Percentiles rank a stretch among this genome's conserved stretches.
These are phyloP conservation scores for Paramecium bursaria DNA, from an alignment of 73 alveolate genomes.

Conservation along the genomic window DNA sequence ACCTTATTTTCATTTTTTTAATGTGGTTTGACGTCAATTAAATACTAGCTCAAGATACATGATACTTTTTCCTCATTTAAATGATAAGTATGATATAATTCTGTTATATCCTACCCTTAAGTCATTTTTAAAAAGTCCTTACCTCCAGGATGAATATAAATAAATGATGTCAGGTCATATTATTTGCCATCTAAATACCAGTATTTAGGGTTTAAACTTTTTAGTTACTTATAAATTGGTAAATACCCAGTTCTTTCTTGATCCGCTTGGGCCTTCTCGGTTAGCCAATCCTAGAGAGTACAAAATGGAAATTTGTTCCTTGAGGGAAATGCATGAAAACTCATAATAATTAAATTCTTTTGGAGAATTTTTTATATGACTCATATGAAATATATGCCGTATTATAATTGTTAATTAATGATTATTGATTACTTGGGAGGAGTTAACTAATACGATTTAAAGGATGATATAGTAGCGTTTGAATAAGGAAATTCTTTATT, in stretches of 20 bases:
- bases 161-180: conserved; percentile 26
- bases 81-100: conserved; percentile 25
- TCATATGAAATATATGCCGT: too few relatives aligned
- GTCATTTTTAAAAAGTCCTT: neutral
- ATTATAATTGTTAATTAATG: too few relatives aligned
- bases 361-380: too few relatives aligned
- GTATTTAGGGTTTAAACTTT: neutral
- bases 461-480: conserved; percentile 41
- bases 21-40: too few relatives aligned
- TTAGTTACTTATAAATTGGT: neutral
- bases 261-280: conserved; percentile 28
- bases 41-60: too few relatives aligned
- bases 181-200: conserved; percentile 20
- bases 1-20: too few relatives aligned
- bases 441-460: neutral
- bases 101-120: conserved; percentile 46
- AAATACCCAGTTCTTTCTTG: conserved; percentile 27
- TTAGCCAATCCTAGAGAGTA: conserved; percentile 23
- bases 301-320: neutral
- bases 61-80: conserved; percentile 2
- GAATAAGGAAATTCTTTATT: conserved; percentile 42
- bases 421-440: conserved; percentile 30
- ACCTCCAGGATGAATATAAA: conserved; percentile 45
- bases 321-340: conserved; percentile 23
- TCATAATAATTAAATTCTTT: too few relatives aligned